Evolutionary conservation across 1,284 basidiomycete genomes (phyloP), one percentile per base, ranked within the genome.

Genomic region (Sphagnurus paluster): DNA sequence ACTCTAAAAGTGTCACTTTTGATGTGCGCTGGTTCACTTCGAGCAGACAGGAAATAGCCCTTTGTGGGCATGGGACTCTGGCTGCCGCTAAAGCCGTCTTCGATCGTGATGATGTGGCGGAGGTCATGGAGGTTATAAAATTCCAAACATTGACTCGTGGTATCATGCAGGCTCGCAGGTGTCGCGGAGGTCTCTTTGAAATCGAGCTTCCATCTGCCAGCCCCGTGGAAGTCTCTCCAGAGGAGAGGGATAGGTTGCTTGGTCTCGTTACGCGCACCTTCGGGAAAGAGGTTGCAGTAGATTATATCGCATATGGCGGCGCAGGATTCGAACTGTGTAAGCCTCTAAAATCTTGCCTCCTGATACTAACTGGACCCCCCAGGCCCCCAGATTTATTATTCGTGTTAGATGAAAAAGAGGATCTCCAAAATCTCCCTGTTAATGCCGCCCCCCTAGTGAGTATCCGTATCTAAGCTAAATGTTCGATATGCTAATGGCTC

Each of bases 1-100:
- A 63, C 16, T 46, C 52, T 13, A 62, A 56, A 21, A 49, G 56
- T 19, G 61, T 61, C 2, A 58, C 56, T 10, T 72, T 71, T 47
- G 51, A 53, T 23, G 63, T 77, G 10, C 68, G 72, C 26, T 79
- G 68, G 64, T 70, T 76, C 54, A 57, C 65, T 1, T 29, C 67
- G 0, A 54, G 32, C 19, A 54, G 55, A 4, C 16, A 35, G 5
- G 74, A 77, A 55, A 44, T 64, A 2, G 54, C 65, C 4, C 46
- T 79, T 7, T 80, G 79, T 50, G 77, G 79, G 20, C 79, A 80
- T 54, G 79, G 64, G 3, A 72, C 74, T 1, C 55, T 81, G 24
- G 77, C 75, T 0, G 64, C 75, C 4, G 67, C 72, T 0, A 63
- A 67, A 36, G 63, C 64, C 4, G 50, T 81, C 7, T 74, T 80